Evolutionary conservation across 2,329 filamentous ascomycete genomes (phyloP).

Genomic region (Aspergillus ochraceus): DNA sequence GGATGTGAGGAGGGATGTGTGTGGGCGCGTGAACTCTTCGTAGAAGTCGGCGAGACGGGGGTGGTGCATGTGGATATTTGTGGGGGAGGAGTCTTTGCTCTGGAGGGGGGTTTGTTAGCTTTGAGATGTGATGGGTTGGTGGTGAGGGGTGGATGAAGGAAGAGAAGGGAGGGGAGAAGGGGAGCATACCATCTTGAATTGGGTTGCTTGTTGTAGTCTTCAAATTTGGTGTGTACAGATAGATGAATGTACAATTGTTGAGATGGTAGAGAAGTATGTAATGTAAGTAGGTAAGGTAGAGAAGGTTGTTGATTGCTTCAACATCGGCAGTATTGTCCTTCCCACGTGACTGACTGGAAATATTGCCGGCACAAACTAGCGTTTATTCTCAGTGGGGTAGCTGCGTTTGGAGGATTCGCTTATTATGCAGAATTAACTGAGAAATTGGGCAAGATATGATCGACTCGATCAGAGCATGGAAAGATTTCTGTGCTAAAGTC

Average conservation of each 20-base stretch:
- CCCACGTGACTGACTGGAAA: not conserved
- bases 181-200: constrained; percentile 23
- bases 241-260: not conserved
- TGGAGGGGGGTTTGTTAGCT: constrained; percentile 18
- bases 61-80: constrained; percentile 50
- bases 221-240: too few relatives aligned
- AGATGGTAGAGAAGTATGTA: too few relatives aligned
- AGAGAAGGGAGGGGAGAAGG: not conserved
- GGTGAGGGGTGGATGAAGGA: not conserved
- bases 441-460: too few relatives aligned
- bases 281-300: too few relatives aligned
- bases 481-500: too few relatives aligned
- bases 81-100: constrained; percentile 53
- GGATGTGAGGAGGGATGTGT: constrained; percentile 29
- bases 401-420: too few relatives aligned
- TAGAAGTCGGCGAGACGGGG: constrained; percentile 51
- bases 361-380: not conserved
- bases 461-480: too few relatives aligned
- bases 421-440: too few relatives aligned
- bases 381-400: too few relatives aligned
- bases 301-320: not conserved
- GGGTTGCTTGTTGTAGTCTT: not conserved
- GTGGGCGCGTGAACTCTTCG: constrained; percentile 51
- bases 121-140: constrained; percentile 2
- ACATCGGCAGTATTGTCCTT: not conserved